Evolutionary conservation across 1,284 basidiomycete species (phyloP), one percentile per base, ranked within the genome.

Genomic region (Ganoderma boninense): DNA sequence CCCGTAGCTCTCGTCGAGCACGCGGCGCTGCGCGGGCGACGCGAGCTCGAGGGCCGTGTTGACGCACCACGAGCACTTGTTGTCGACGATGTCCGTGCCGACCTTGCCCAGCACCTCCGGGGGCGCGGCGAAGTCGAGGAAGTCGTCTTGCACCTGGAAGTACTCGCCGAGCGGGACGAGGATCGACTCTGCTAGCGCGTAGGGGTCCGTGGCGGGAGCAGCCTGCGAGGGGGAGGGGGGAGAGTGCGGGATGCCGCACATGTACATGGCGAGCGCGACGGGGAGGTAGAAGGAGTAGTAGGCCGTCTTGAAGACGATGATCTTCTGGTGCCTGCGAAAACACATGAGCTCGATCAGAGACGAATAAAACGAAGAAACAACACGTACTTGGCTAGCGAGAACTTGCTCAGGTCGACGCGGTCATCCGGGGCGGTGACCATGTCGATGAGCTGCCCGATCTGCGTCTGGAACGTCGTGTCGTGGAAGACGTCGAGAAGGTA

Each of bases 221-320:
- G 29, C 29, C 29, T 32, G n/a, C 4, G 46, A n/a, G 46, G 20
- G 26, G 46, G 20, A 29, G 83, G 69, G 46, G 32, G 73, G 65
- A 38, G 83, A 68, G 64, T 78, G 79, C 71, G 91, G 90, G 77
- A 98, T 89, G 67, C 90, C 90, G 75, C 88, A 88, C 82, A 95
- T 83, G 80, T 92, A 89, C 92, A 99, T 94, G 29, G 97, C 97
- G 70, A 97, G 91, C 10, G 97, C 97, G 73, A 99, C 96, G 67
- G 98, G 97, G 72, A 99, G 94, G 85, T 99, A 98, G 89, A 99
- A 99, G 40, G 96, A 98, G 85, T 99, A 99, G 85, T 90, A 98
- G 0, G 97, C 95, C 20, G 98, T 99, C 85, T 99, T 99, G 90
- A 97, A 99, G 72, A 96, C 89, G 64, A 99, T 97, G 80, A 99